Conservation (phyloP, 2,329 filamentous ascomycete genomes). For the Colletotrichum lupini region DNA sequence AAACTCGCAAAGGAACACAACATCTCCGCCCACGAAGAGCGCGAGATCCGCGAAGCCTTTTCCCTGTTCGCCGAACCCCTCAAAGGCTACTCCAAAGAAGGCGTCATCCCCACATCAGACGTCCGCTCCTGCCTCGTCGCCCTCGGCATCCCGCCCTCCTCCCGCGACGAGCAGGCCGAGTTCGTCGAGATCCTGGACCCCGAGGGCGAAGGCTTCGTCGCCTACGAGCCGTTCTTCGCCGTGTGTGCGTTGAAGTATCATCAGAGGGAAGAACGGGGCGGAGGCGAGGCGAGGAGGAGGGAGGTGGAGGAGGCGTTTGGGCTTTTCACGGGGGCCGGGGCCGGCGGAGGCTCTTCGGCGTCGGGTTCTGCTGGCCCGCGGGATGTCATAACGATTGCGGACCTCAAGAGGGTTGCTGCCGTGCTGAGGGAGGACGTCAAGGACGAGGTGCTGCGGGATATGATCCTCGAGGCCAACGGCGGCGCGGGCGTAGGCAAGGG, state of each 20-base stretch:
- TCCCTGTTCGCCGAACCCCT: constrained; percentile 80
- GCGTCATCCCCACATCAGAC: constrained; percentile 74
- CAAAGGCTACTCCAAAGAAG: constrained; percentile 69
- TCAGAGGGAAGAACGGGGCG: constrained; percentile 56
- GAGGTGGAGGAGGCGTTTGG: constrained; percentile 86
- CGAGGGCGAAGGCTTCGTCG: constrained; percentile 79
- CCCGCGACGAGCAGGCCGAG: constrained; percentile 75
- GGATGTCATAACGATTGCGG: constrained; percentile 78
- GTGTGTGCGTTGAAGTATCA: constrained; percentile 90
- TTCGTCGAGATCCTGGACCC: constrained; percentile 88
- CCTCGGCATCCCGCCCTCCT: constrained; percentile 77
- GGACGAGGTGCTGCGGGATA: constrained; percentile 88
- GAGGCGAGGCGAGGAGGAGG: constrained; percentile 52
- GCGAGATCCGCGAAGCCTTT: constrained; percentile 92
- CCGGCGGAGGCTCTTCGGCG: constrained; percentile 39
- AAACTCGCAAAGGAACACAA: constrained; percentile 94
- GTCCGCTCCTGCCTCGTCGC: constrained; percentile 81
- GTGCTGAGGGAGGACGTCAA: constrained; percentile 86
- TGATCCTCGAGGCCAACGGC: constrained; percentile 94
- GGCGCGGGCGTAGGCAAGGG: constrained; percentile 77
- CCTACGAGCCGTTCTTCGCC: constrained; percentile 85
- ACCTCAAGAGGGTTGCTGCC: constrained; percentile 82
- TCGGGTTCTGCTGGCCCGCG: neutral
- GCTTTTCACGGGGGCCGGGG: constrained; percentile 75
- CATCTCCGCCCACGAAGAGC: constrained; percentile 84